These are phyloP conservation scores for Colletotrichum spinosum DNA, from an alignment of 2,329 filamentous ascomycete genomes.

Conservation along the genomic window DNA sequence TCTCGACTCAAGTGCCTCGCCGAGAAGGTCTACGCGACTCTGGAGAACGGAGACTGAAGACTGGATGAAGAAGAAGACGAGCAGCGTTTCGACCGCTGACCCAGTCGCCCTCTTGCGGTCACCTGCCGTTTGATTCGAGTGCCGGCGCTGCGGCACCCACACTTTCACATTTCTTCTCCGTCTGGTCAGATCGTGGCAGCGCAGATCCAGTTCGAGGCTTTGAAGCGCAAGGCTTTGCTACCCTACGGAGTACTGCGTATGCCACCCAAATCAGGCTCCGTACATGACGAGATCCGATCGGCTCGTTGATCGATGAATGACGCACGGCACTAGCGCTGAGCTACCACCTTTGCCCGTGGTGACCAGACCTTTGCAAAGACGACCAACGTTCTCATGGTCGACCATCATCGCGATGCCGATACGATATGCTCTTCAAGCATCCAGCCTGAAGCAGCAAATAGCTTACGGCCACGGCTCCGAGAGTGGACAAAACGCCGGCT, in stretches of 20 bases:
- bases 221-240: constrained; percentile 6
- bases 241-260: too few species aligned
- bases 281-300: constrained; percentile 27
- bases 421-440: background rate
- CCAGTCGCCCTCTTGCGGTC: background rate
- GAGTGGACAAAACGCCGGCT: constrained; percentile 5
- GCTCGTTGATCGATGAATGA: background rate
- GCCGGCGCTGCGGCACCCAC: constrained; percentile 23
- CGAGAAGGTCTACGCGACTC: constrained; percentile 1
- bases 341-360: background rate
- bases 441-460: background rate
- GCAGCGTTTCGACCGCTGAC: background rate
- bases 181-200: constrained; percentile 31
- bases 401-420: background rate
- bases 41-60: too few species aligned
- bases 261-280: background rate
- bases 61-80: background rate
- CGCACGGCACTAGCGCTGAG: background rate
- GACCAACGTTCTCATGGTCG: background rate
- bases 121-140: constrained; percentile 8
- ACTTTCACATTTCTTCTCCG: constrained; percentile 1
- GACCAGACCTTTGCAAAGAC: too few species aligned
- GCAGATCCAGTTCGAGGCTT: constrained; percentile 25
- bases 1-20: constrained; percentile 19
- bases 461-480: background rate